phyloP scores from a whole-genome alignment of 352 stramenopile species.

The Phytophthora sojae region DNA sequence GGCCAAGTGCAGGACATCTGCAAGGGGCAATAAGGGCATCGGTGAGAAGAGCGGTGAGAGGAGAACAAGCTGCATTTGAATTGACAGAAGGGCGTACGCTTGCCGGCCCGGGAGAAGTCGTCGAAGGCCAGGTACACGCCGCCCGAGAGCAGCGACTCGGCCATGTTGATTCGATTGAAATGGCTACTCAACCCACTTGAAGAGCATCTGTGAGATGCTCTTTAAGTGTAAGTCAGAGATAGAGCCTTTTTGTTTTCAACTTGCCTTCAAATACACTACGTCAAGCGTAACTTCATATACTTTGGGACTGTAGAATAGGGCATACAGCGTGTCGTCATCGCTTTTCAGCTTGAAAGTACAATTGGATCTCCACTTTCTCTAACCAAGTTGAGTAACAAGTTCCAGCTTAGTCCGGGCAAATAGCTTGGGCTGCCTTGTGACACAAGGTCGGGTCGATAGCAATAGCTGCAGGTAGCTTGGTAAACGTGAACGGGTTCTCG shows the following conservation, averaged over 20 bases:
- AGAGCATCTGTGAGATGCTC: background rate
- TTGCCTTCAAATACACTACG: background rate
- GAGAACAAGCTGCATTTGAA: background rate
- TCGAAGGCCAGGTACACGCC: slow-evolving; percentile 73
- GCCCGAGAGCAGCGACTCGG: slow-evolving; percentile 17
- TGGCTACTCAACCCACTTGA: background rate
- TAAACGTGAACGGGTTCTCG: background rate
- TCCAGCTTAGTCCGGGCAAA: background rate
- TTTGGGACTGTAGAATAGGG: too few relatives aligned
- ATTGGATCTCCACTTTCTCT: too few relatives aligned
- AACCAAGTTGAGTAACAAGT: too few relatives aligned
- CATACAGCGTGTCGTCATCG: too few relatives aligned
- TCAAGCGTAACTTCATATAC: too few relatives aligned
- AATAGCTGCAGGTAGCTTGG: background rate
- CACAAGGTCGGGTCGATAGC: background rate
- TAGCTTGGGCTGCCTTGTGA: background rate
- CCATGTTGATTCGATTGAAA: slow-evolving; percentile 4
- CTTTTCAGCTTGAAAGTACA: too few relatives aligned
- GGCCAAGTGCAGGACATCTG: slow-evolving; percentile 51
- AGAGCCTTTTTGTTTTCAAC: background rate
- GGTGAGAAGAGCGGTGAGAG: background rate
- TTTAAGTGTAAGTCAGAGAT: too few relatives aligned
- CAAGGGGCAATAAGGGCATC: background rate
- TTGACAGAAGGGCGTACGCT: slow-evolving; percentile 42
- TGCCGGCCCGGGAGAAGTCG: slow-evolving; percentile 71